Conservation (phyloP, 768 basidiomycete genomes). For the Lyophyllum decastes region DNA sequence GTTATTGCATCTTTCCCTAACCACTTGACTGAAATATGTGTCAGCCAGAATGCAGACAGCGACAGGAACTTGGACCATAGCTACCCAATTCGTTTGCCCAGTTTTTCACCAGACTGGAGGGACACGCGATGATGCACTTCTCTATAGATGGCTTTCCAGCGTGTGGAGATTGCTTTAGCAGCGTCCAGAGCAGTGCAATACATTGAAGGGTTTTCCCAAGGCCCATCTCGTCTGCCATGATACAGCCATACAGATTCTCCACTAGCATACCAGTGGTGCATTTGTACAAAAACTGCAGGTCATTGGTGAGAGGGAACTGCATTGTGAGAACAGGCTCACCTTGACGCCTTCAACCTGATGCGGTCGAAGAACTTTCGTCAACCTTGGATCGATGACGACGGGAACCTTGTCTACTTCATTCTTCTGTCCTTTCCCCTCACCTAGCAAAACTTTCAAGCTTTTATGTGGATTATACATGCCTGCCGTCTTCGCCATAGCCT, state of each 20-base stretch:
- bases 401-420: conserved; percentile 77
- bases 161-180: conserved; percentile 92
- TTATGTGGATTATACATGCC: conserved; percentile 91
- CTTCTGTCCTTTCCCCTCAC: conserved; percentile 70
- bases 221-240: conserved; percentile 99
- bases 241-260: conserved; percentile 90
- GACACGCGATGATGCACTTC: conserved; percentile 97
- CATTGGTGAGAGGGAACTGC: conserved; percentile 2
- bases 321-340: conserved; percentile 41
- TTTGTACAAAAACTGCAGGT: conserved; percentile 83
- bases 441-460: conserved; percentile 77
- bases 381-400: conserved; percentile 91
- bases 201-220: conserved; percentile 97
- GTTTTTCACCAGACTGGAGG: conserved; percentile 94
- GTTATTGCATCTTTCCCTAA: conserved; percentile 81
- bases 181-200: conserved; percentile 92
- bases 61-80: conserved; percentile 21
- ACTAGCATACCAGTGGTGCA: conserved; percentile 94
- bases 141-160: conserved; percentile 87
- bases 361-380: conserved; percentile 87
- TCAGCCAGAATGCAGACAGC: neutral
- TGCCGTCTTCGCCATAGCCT: conserved; percentile 66
- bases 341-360: conserved; percentile 99
- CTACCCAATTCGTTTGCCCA: conserved; percentile 96
- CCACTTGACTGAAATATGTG: conserved; percentile 78